Evolutionary conservation across 164 flowering plant genomes (phyloP), one percentile per base, ranked within the genome.

Genomic region (Magnolia kwangsiensis): DNA sequence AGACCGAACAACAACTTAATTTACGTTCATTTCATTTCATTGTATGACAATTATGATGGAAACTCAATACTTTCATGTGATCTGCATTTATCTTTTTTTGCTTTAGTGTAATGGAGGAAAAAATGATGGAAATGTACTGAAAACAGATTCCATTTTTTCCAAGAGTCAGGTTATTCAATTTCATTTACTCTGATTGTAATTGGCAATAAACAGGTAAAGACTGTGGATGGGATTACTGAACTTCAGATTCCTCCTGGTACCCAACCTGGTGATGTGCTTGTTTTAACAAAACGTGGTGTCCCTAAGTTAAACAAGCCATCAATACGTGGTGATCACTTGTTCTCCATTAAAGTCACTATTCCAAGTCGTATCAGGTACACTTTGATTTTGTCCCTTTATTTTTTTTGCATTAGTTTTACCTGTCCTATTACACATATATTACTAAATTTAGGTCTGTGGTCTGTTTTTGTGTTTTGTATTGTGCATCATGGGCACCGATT

Each of bases 291-390:
- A 84, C 91, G 87, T 85, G 99, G 99, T 78, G 96, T 82, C 58
- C 98, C 98, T 7, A 96, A 92, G 82, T 79, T 96, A 72, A 91
- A 94, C 78, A 90, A 81, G 78, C 97, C 99, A 76, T 88, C 99
- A 67, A 88, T 96, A 76, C 98, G 98, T 63, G 99, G 99, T 79
- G 99, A 96, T 78, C 99, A 96, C 84, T 81, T 94, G 80, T 96
- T 96, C 83, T 87, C 90, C 8, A 71, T 96, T 20, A 91, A 94
- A 87, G 90, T 94, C 72, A 83, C 89, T 59, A 89, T 96, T 75
- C 99, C 99, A 73, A 90, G 89, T 50, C 95, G 95, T 71, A 82
- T 94, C 80, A 92, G 98, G 99, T 92, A 80, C 74, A 63, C 13
- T 72, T 37, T 69, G 14, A 7, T 58, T 50, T 3, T 55, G 24